These are phyloP conservation scores for Crassisporium funariophilum DNA, from an alignment of 768 basidiomycete genomes.

Conservation along the genomic window DNA sequence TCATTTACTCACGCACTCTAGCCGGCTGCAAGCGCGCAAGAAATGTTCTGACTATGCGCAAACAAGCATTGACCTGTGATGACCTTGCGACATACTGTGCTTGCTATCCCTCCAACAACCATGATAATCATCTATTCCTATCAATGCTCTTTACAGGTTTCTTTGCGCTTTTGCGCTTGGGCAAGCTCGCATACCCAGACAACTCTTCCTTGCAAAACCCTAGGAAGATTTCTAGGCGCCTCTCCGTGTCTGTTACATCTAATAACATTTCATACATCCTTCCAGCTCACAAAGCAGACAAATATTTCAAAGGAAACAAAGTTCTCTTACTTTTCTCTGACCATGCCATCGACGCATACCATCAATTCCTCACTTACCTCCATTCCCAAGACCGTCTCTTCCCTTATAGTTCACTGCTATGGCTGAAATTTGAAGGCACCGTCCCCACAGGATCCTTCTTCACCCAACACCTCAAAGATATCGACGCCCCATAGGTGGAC, in stretches of 20 bases:
- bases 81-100: slow-evolving; percentile 8
- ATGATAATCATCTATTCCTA: slow-evolving; percentile 30
- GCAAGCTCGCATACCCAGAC: background rate
- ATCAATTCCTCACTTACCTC: background rate
- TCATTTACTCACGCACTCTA: slow-evolving; percentile 3
- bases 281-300: background rate
- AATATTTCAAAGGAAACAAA: background rate
- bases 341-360: background rate
- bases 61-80: slow-evolving; percentile 20
- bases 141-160: slow-evolving; percentile 18
- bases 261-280: background rate
- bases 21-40: slow-evolving; percentile 1
- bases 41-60: slow-evolving; percentile 18
- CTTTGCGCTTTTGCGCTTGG: background rate
- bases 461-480: background rate
- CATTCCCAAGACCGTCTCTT: background rate
- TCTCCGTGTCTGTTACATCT: background rate
- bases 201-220: background rate
- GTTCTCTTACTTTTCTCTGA: background rate
- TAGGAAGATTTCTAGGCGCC: background rate
- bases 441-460: background rate
- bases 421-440: background rate
- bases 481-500: background rate
- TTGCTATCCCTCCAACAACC: background rate
- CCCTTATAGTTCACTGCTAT: background rate